phyloP scores from a whole-genome alignment of 495 filamentous ascomycete species.

The Hypoxylon lienhwacheense region DNA sequence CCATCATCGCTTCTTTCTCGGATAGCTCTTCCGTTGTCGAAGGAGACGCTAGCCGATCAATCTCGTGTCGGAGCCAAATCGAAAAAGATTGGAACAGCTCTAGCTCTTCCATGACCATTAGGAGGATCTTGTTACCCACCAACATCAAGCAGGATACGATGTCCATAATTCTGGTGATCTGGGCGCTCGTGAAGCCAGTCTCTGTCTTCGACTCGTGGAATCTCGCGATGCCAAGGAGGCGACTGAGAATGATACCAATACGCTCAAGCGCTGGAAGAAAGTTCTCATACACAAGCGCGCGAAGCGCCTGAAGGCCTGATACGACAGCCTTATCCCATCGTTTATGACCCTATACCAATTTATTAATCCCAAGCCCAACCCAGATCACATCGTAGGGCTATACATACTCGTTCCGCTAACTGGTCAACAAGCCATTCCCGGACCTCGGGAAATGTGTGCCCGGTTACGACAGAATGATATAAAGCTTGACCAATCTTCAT shows the following conservation, averaged over 20 bases:
- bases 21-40: conserved; percentile 52
- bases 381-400: neutral
- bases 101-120: conserved; percentile 73
- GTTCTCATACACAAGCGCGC: conserved; percentile 78
- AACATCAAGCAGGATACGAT: conserved; percentile 75
- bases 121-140: conserved; percentile 71
- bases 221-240: conserved; percentile 81
- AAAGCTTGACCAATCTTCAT: conserved; percentile 70
- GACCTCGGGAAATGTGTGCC: conserved; percentile 72
- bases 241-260: conserved; percentile 76
- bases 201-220: conserved; percentile 70
- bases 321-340: conserved; percentile 89
- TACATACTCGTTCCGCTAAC: conserved; percentile 74
- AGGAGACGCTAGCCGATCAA: conserved; percentile 62
- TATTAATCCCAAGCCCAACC: conserved; percentile 10
- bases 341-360: conserved; percentile 72
- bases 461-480: conserved; percentile 85
- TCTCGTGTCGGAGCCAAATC: conserved; percentile 81
- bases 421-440: conserved; percentile 90
- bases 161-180: conserved; percentile 61
- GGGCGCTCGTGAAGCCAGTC: conserved; percentile 61
- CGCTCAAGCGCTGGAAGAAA: conserved; percentile 85
- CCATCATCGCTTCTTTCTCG: conserved; percentile 59
- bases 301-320: conserved; percentile 73
- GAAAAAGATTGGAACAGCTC: conserved; percentile 78